These are phyloP conservation scores for Didymella lethalis DNA, from an alignment of 2,329 filamentous ascomycete species.

Conservation along the genomic window DNA sequence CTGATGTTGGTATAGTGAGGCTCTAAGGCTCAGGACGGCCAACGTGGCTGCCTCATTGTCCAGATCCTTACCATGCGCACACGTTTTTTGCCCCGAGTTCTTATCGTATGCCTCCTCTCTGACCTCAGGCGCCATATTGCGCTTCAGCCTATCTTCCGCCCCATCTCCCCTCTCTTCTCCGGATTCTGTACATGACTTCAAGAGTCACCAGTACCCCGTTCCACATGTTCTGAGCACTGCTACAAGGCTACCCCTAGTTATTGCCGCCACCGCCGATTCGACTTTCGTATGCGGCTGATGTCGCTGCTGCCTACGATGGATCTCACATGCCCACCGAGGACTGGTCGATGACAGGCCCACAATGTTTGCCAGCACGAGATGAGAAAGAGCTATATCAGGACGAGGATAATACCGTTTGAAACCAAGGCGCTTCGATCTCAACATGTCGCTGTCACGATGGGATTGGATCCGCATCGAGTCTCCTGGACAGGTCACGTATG, in stretches of 20 bases:
- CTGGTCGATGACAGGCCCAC: not conserved
- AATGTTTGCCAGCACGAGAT: not conserved
- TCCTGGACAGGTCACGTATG: not conserved
- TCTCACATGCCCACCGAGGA: constrained; percentile 4
- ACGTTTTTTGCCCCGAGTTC: too few relatives aligned
- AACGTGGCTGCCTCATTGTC: too few relatives aligned
- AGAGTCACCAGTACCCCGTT: not conserved
- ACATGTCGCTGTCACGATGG: not conserved
- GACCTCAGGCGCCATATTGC: too few relatives aligned
- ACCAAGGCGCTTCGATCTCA: not conserved
- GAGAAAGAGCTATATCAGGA: not conserved
- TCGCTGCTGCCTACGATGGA: constrained; percentile 16
- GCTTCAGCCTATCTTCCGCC: too few relatives aligned
- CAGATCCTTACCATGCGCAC: too few relatives aligned
- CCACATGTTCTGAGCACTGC: not conserved
- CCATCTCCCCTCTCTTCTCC: too few relatives aligned
- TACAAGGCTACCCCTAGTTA: too few relatives aligned
- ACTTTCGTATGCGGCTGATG: not conserved
- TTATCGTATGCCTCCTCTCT: too few relatives aligned
- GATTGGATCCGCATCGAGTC: not conserved
- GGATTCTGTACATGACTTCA: too few relatives aligned
- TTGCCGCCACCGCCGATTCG: not conserved
- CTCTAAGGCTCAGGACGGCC: too few relatives aligned
- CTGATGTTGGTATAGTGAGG: too few relatives aligned
- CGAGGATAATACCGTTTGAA: not conserved